Evolutionary conservation across 352 stramenopile species (phyloP).

Genomic region (Pythium aquatile): DNA sequence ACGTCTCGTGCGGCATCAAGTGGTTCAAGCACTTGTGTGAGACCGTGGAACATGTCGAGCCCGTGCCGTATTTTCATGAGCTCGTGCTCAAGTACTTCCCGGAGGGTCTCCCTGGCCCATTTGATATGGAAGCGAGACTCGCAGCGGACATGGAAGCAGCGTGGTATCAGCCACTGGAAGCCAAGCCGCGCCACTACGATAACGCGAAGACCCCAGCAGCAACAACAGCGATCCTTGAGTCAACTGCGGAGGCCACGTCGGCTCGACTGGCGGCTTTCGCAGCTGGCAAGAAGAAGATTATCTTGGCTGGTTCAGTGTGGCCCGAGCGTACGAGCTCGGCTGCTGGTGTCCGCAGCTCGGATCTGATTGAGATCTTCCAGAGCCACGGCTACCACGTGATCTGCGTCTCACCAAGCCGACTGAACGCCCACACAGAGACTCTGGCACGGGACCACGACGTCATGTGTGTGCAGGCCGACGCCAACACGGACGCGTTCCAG

Average conservation of each 20-base stretch:
- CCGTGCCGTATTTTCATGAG: slow-evolving; percentile 76
- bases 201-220: neutral
- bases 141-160: slow-evolving; percentile 63
- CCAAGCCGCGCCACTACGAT: slow-evolving; percentile 27
- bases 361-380: slow-evolving; percentile 71
- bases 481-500: slow-evolving; percentile 71
- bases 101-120: slow-evolving; percentile 72
- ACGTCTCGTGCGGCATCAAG: slow-evolving; percentile 76
- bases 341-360: slow-evolving; percentile 79
- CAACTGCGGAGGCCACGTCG: slow-evolving; percentile 19
- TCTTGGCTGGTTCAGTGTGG: slow-evolving; percentile 76
- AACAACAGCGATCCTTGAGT: neutral
- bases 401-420: slow-evolving; percentile 72
- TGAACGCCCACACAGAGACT: slow-evolving; percentile 66
- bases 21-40: slow-evolving; percentile 69
- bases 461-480: slow-evolving; percentile 64
- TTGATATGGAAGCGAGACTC: slow-evolving; percentile 68
- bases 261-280: slow-evolving; percentile 45
- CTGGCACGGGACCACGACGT: slow-evolving; percentile 48
- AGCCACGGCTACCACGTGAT: slow-evolving; percentile 63
- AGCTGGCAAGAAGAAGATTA: slow-evolving; percentile 61
- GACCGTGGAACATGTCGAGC: slow-evolving; percentile 43
- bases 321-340: slow-evolving; percentile 87
- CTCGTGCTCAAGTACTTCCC: slow-evolving; percentile 77
- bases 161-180: slow-evolving; percentile 79